Evolutionary conservation across 2,329 filamentous ascomycete species (phyloP).

Genomic region (Aspergillus ibericus): DNA sequence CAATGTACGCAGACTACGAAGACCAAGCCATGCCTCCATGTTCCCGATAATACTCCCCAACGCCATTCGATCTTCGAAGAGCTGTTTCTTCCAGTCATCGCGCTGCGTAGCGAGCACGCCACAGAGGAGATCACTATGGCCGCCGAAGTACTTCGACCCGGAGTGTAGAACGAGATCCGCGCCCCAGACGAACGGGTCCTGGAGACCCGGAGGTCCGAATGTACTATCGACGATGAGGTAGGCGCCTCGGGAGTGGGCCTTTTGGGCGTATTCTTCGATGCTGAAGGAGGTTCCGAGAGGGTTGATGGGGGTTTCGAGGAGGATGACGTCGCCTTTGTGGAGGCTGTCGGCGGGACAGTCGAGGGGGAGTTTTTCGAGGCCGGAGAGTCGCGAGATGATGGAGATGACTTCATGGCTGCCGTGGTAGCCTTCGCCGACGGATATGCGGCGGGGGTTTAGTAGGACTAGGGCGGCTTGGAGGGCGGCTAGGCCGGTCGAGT

Average conservation of each 20-base stretch:
- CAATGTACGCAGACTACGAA: conserved; percentile 80
- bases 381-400: conserved; percentile 72
- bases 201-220: conserved; percentile 85
- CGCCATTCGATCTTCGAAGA: conserved; percentile 70
- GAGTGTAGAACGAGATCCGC: conserved; percentile 88
- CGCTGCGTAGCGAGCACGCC: conserved; percentile 73
- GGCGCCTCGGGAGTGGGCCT: conserved; percentile 71
- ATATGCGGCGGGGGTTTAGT: conserved; percentile 77
- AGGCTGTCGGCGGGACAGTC: conserved; percentile 67
- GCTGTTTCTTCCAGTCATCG: conserved; percentile 57
- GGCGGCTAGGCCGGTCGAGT: conserved; percentile 78
- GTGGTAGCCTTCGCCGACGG: conserved; percentile 84
- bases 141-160: conserved; percentile 94
- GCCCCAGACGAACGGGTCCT: conserved; percentile 78
- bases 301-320: conserved; percentile 92
- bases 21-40: conserved; percentile 88
- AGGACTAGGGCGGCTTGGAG: conserved; percentile 83
- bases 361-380: conserved; percentile 71
- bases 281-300: conserved; percentile 79
- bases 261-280: conserved; percentile 68
- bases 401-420: conserved; percentile 85
- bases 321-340: conserved; percentile 75
- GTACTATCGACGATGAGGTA: conserved; percentile 86
- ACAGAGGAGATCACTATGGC: conserved; percentile 90
- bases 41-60: conserved; percentile 84